phyloP scores from a whole-genome alignment of 2,329 filamentous ascomycete species.

The Reticulascus tulasneorum region DNA sequence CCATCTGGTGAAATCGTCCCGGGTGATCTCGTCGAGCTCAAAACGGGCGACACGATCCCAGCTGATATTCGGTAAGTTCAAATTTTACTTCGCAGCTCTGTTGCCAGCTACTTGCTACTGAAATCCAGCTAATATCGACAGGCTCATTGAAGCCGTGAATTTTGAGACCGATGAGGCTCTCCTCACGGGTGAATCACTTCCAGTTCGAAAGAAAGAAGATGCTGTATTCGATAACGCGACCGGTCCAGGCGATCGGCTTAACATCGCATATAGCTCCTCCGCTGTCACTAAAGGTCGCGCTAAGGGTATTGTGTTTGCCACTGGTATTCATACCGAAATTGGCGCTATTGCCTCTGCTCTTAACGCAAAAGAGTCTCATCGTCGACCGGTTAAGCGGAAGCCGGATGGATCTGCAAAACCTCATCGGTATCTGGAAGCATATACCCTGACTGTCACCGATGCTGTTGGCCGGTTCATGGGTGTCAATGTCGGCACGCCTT shows the following conservation, averaged over 20 bases:
- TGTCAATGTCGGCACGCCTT: conserved; percentile 64
- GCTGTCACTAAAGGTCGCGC: conserved; percentile 60
- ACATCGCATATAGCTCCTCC: conserved; percentile 59
- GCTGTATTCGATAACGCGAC: conserved; percentile 47
- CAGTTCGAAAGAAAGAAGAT: conserved; percentile 49
- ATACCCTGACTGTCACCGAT: conserved; percentile 48
- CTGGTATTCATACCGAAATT: conserved; percentile 58
- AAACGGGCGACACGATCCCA: conserved; percentile 40
- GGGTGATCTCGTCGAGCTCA: conserved; percentile 56
- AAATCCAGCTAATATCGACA: conserved; percentile 10
- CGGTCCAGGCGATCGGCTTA: conserved; percentile 58
- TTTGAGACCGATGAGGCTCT: conserved; percentile 54
- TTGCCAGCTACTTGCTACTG: background rate
- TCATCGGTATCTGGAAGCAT: conserved; percentile 45
- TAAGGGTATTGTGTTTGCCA: conserved; percentile 56
- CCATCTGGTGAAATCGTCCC: conserved; percentile 51
- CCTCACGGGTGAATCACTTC: conserved; percentile 60
- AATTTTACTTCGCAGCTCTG: background rate
- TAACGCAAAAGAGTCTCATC: conserved; percentile 45
- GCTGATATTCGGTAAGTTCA: conserved; percentile 31
- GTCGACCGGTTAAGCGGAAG: conserved; percentile 47
- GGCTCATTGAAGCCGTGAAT: conserved; percentile 45
- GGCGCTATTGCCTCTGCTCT: conserved; percentile 52
- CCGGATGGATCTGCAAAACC: conserved; percentile 49
- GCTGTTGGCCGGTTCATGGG: conserved; percentile 61